Percentiles rank a stretch among this genome's conserved stretches.
Evolutionary conservation across 306 rosid genomes (phyloP).

Genomic region (Rubus parviflorus): DNA sequence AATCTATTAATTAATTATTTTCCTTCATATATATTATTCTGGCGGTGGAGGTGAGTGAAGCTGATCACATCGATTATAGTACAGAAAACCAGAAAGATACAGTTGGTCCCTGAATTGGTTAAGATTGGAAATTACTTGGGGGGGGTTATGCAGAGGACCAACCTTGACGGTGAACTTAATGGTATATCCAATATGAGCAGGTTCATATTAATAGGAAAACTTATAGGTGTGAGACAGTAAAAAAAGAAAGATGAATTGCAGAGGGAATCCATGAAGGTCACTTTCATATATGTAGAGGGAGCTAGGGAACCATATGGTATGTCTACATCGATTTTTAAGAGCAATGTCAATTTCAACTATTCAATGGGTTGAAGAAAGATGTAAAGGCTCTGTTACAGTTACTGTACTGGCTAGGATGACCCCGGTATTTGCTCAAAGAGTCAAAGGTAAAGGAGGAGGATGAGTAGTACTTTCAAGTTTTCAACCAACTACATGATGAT

Average conservation of each 20-base stretch:
- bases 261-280: neutral
- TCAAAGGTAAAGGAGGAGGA: neutral
- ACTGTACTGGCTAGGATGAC: neutral
- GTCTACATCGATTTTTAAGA: neutral
- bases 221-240: neutral
- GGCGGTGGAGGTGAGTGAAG: neutral
- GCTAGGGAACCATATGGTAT: neutral
- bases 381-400: neutral
- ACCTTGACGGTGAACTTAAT: neutral
- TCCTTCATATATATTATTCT: neutral
- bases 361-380: neutral
- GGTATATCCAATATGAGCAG: neutral
- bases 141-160: neutral
- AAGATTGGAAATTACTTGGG: neutral
- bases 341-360: neutral
- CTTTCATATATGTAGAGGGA: neutral
- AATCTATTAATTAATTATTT: neutral
- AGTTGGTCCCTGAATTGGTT: neutral
- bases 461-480: neutral
- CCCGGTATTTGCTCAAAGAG: slow-evolving; percentile 6
- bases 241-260: neutral
- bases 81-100: neutral
- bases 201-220: neutral
- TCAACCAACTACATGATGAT: neutral
- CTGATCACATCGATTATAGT: neutral